phyloP scores from a whole-genome alignment of 2,329 filamentous ascomycete species.

The Karstenula rhodostoma region DNA sequence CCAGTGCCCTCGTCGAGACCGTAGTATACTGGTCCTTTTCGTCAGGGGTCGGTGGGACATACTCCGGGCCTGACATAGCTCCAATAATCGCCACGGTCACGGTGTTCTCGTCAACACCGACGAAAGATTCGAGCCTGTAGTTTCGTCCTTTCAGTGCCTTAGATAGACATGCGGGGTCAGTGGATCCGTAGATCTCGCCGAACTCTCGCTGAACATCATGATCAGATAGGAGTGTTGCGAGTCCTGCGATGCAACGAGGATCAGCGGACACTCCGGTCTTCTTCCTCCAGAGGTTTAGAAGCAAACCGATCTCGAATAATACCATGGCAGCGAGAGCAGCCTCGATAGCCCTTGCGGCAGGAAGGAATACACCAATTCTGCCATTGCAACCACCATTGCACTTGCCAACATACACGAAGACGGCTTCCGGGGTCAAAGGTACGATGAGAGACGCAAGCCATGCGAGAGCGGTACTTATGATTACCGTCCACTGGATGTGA shows the following conservation, averaged over 20 bases:
- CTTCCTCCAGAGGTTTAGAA: slow-evolving; percentile 5
- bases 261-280: neutral
- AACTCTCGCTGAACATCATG: slow-evolving; percentile 11
- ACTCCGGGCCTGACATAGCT: neutral
- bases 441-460: slow-evolving; percentile 3
- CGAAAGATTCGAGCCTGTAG: neutral
- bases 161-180: neutral
- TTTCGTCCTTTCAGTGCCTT: slow-evolving; percentile 4
- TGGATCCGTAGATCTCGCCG: neutral
- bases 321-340: slow-evolving; percentile 9
- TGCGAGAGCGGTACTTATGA: slow-evolving; percentile 2
- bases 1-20: neutral
- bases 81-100: slow-evolving; percentile 4
- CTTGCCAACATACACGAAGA: slow-evolving; percentile 6
- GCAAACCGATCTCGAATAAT: neutral
- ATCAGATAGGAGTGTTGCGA: slow-evolving; percentile 4
- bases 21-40: slow-evolving; percentile 5
- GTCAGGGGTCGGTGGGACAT: neutral
- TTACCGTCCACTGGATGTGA: slow-evolving; percentile 1
- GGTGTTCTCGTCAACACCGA: neutral
- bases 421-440: slow-evolving; percentile 14
- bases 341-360: slow-evolving; percentile 13
- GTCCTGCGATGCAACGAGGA: slow-evolving; percentile 14
- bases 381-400: slow-evolving; percentile 13
- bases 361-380: slow-evolving; percentile 6